Percentiles rank a stretch among this genome's conserved stretches.
Conservation (phyloP, 2,329 filamentous ascomycete species). For the Endocalyx cinctus region DNA sequence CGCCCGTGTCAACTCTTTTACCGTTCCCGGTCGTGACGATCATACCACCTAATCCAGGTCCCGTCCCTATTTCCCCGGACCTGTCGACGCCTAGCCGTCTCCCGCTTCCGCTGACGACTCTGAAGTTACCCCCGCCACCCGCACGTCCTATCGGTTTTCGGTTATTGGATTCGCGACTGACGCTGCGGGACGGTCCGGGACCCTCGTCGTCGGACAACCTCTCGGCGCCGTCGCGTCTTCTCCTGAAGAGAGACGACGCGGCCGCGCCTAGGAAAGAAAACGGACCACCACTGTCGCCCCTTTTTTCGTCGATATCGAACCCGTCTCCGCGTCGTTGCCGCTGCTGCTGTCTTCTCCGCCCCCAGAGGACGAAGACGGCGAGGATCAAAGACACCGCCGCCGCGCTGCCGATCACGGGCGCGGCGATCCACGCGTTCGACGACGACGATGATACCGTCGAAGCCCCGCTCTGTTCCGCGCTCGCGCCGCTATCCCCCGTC, state of each 20-base stretch:
- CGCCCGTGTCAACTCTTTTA: constrained; percentile 2
- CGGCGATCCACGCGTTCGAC: constrained; percentile 29
- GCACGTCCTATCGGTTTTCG: too few relatives aligned
- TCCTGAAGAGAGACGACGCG: too few relatives aligned
- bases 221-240: too few relatives aligned
- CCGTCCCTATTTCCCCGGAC: constrained; percentile 8
- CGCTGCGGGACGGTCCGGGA: too few relatives aligned
- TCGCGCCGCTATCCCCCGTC: not conserved
- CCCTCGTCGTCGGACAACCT: too few relatives aligned
- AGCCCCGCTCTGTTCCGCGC: too few relatives aligned
- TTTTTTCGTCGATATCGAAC: not conserved
- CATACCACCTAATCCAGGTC: constrained; percentile 19
- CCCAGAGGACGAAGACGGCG: constrained; percentile 26
- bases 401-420: constrained; percentile 28
- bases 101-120: constrained; percentile 12
- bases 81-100: constrained; percentile 4
- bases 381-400: constrained; percentile 28
- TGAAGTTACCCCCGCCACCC: constrained; percentile 5
- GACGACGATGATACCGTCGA: constrained; percentile 3
- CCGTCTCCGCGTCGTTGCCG: not conserved
- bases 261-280: too few relatives aligned
- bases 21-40: constrained; percentile 11
- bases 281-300: too few relatives aligned
- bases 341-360: constrained; percentile 18
- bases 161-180: too few relatives aligned